phyloP scores from a whole-genome alignment of 371 early-diverging fungal species.

The Haplosporangium sp. region DNA sequence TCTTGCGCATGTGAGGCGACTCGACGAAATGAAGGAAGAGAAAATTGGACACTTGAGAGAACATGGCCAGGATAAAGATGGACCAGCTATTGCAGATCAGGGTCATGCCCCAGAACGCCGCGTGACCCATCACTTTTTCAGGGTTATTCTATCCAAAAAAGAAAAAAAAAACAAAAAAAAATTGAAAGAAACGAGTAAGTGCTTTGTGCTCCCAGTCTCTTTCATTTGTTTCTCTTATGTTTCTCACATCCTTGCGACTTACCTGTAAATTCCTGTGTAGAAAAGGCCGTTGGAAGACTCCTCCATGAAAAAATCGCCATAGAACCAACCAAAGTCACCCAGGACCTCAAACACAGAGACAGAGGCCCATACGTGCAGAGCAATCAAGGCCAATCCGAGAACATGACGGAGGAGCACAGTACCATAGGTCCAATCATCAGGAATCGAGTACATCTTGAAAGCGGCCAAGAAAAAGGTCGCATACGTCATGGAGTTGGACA shows the following conservation, averaged over 20 bases:
- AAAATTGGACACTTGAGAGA: constrained; percentile 83
- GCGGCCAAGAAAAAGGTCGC: constrained; percentile 83
- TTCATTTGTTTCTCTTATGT: no score
- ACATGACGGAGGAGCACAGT: constrained; percentile 79
- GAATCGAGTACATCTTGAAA: constrained; percentile 77
- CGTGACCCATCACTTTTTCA: constrained; percentile 89
- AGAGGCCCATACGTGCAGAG: constrained; percentile 88
- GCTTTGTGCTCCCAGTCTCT: no score
- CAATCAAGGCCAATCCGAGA: constrained; percentile 79
- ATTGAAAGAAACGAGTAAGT: not conserved
- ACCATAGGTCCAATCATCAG: constrained; percentile 77
- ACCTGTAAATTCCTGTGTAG: constrained; percentile 88
- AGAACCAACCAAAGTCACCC: constrained; percentile 94
- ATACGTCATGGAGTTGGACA: constrained; percentile 89
- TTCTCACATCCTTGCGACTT: not conserved
- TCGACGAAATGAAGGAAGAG: constrained; percentile 87
- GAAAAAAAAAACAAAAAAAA: not conserved
- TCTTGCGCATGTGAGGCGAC: constrained; percentile 71
- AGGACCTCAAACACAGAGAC: constrained; percentile 87
- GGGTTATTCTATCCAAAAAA: constrained; percentile 82
- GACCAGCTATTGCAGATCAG: constrained; percentile 82
- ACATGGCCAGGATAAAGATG: constrained; percentile 82
- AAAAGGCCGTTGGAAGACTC: constrained; percentile 70
- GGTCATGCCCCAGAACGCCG: constrained; percentile 91
- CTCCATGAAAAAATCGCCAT: constrained; percentile 89